Base-by-base conservation (phyloP, 2,329 filamentous ascomycete species). In the Macroventuria anomochaeta region DNA sequence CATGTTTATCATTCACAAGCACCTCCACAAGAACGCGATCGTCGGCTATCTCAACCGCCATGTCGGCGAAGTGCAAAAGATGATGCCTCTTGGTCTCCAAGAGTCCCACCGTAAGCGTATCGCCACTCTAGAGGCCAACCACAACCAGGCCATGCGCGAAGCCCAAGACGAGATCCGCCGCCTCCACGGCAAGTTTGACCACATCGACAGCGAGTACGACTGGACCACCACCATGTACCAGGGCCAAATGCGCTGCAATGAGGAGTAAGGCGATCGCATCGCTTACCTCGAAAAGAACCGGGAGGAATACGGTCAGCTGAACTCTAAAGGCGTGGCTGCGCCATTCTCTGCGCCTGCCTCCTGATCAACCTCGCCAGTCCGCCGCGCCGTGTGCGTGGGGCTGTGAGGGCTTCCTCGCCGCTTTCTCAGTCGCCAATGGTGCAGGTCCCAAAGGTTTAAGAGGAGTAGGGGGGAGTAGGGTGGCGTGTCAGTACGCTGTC, bases 231-330 rank as follows among this genome's bases (percentile, higher is more conserved):
- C 28, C 13, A 46, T 52, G 37, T 63, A 57, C 11, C 62, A 59
- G 26, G 56, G 63, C 21, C 54, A 63, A 21, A 56, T 58, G 33
- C 62, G 46, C 37, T 25, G 21, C 28, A 50, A 42, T 18, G 49
- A 63, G 25, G 70, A 72, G 53, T 67, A 63, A 34, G 63, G 66
- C 18, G 55, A 57, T n/a, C 68, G 65, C 17, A 69, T 74, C 40
- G 39, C 49, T 3, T 70, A 73, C 10, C 63, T 75, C 15, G 61
- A 72, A 26, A 52, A 46, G 11, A 70, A 61, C 53, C 44, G 73
- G 1, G 55, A 61, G 29, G 70, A 74, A 42, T 52, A 46, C 7
- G 49, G 54, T 8, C 47, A 53, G 10, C 21, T 17, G 7, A 48
- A 46, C 4, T 41, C 17, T 21, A 12, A 18, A 5, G 15, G 25